These are phyloP conservation scores for Pelagophyceae sp. DNA, from an alignment of 352 stramenopile species.

Conservation along the genomic window DNA sequence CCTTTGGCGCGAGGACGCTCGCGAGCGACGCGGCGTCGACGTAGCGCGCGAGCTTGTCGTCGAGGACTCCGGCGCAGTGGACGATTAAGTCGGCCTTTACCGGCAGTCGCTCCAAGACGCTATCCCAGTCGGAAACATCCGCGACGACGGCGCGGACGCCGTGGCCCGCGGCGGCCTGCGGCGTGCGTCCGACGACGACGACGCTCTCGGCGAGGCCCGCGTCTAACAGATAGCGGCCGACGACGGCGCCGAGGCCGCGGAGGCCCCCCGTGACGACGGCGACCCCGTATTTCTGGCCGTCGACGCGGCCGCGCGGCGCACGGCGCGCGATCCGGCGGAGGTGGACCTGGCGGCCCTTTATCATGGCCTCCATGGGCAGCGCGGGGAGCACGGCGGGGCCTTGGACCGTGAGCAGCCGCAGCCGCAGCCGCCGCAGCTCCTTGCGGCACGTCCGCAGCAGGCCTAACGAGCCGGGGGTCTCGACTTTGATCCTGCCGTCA, in stretches of 20 bases:
- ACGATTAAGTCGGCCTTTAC: background rate
- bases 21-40: background rate
- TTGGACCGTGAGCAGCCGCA: background rate
- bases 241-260: background rate
- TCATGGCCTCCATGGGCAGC: background rate
- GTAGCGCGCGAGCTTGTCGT: background rate
- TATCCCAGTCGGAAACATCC: background rate
- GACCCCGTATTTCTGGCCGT: background rate
- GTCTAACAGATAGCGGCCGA: background rate
- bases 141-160: background rate
- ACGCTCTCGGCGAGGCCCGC: background rate
- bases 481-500: no score
- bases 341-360: no score
- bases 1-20: background rate
- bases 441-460: background rate
- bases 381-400: background rate
- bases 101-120: background rate
- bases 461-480: no score
- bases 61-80: background rate
- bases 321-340: no score
- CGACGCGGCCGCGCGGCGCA: no score
- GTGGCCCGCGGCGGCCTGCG: background rate
- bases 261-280: background rate
- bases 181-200: background rate
- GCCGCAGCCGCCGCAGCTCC: background rate